phyloP scores from a whole-genome alignment of 2,329 filamentous ascomycete species.

The Fusarium algeriense region DNA sequence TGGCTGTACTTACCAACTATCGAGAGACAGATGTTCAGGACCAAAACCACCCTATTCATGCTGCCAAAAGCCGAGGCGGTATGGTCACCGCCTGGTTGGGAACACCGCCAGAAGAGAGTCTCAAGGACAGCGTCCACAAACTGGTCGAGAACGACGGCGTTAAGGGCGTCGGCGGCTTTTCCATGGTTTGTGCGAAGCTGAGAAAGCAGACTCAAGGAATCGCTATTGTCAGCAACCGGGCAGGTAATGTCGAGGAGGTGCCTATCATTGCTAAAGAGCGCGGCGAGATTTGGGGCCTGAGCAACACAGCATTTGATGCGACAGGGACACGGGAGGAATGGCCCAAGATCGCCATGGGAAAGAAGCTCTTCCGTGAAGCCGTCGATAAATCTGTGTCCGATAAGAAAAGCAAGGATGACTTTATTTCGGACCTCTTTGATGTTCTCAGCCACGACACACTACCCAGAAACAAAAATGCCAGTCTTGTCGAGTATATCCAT shows the following conservation, averaged over 20 bases:
- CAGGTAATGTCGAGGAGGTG: conserved; percentile 64
- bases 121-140: conserved; percentile 63
- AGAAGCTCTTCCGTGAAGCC: conserved; percentile 57
- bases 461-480: conserved; percentile 56
- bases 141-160: conserved; percentile 66
- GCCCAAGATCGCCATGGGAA: conserved; percentile 71
- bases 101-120: conserved; percentile 60
- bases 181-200: conserved; percentile 74
- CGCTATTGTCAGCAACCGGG: conserved; percentile 73
- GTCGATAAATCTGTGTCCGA: conserved; percentile 57
- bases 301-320: conserved; percentile 70
- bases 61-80: conserved; percentile 69
- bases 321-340: conserved; percentile 58
- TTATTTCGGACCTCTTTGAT: conserved; percentile 65
- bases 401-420: conserved; percentile 58
- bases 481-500: conserved; percentile 66
- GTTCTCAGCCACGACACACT: conserved; percentile 70
- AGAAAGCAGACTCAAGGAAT: conserved; percentile 62
- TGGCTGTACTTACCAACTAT: conserved; percentile 76
- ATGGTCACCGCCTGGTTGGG: conserved; percentile 74
- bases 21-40: conserved; percentile 66
- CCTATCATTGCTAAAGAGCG: conserved; percentile 68
- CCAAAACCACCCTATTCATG: conserved; percentile 64
- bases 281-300: conserved; percentile 68
- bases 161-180: conserved; percentile 74